Percentiles rank a stretch among this genome's conserved stretches.
phyloP scores from a whole-genome alignment of 2,329 filamentous ascomycete genomes.

The Corynespora cassiicola region DNA sequence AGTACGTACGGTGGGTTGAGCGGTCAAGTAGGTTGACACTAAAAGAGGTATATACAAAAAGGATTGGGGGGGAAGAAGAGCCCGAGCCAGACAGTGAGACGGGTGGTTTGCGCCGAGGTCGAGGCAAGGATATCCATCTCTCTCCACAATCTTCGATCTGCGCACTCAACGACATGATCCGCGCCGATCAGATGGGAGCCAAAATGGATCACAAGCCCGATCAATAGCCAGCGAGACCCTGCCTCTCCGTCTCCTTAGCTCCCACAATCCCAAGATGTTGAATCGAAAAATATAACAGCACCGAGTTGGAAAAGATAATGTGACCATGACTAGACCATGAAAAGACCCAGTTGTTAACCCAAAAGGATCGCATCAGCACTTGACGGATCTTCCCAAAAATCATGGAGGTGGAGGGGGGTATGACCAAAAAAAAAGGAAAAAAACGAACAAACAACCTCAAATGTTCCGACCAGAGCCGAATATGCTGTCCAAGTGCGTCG shows the following conservation, averaged over 20 bases:
- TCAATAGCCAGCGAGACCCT: background rate
- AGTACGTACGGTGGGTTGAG: constrained; percentile 10
- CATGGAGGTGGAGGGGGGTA: constrained; percentile 13
- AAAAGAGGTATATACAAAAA: constrained; percentile 18
- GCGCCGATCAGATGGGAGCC: constrained; percentile 1
- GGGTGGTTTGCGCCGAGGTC: too few relatives aligned
- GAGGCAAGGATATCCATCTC: background rate
- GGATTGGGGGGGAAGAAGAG: constrained; percentile 2
- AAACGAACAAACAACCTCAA: constrained; percentile 6
- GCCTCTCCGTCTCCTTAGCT: too few relatives aligned
- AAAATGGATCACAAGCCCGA: background rate
- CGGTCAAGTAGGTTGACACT: constrained; percentile 6
- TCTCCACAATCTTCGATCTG: background rate
- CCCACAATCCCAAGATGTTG: background rate
- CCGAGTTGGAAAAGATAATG: constrained; percentile 5
- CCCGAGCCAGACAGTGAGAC: too few relatives aligned
- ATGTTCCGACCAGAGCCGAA: constrained; percentile 24
- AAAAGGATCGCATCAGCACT: constrained; percentile 47
- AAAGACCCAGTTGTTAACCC: constrained; percentile 26
- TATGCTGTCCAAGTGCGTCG: constrained; percentile 4
- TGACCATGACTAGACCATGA: constrained; percentile 20
- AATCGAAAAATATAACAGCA: constrained; percentile 1
- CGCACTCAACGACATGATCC: constrained; percentile 2
- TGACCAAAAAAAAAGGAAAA: constrained; percentile 7
- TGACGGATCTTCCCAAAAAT: constrained; percentile 44